Evolutionary conservation across 2,329 filamentous ascomycete species (phyloP).

Genomic region (Scytalidium lignicola): DNA sequence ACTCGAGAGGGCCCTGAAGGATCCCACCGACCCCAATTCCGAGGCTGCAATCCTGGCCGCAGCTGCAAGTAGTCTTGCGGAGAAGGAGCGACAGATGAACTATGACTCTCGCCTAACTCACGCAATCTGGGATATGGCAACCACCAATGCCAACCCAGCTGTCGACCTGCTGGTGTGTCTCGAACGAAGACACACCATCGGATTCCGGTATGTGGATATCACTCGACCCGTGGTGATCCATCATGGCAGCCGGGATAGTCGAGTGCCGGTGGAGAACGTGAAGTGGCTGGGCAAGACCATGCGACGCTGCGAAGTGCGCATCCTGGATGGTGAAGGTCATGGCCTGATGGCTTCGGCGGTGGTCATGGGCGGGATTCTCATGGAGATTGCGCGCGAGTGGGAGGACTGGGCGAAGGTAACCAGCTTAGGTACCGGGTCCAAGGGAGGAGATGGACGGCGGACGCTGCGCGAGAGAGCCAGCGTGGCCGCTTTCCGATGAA

Average conservation of each 20-base stretch:
- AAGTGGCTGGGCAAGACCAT: slow-evolving; percentile 92
- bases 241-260: slow-evolving; percentile 83
- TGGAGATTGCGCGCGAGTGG: slow-evolving; percentile 93
- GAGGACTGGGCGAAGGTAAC: slow-evolving; percentile 73
- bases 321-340: slow-evolving; percentile 88
- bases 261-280: slow-evolving; percentile 93
- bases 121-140: slow-evolving; percentile 90
- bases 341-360: slow-evolving; percentile 90
- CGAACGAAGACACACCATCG: slow-evolving; percentile 84
- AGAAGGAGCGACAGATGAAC: slow-evolving; percentile 65
- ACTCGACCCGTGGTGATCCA: slow-evolving; percentile 88
- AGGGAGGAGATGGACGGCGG: slow-evolving; percentile 20
- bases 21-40: slow-evolving; percentile 23
- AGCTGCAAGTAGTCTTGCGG: slow-evolving; percentile 56
- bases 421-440: slow-evolving; percentile 25
- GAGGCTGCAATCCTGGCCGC: slow-evolving; percentile 35
- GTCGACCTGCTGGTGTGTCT: slow-evolving; percentile 90
- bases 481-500: slow-evolving; percentile 25
- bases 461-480: slow-evolving; percentile 25
- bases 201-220: slow-evolving; percentile 96
- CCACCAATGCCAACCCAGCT: slow-evolving; percentile 85
- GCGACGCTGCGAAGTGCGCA: slow-evolving; percentile 84
- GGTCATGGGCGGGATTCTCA: slow-evolving; percentile 92
- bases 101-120: slow-evolving; percentile 87
- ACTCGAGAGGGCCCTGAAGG: slow-evolving; percentile 20